Conservation (phyloP, 2,329 filamentous ascomycete genomes). For the Aspergillus pseudoterreus region DNA sequence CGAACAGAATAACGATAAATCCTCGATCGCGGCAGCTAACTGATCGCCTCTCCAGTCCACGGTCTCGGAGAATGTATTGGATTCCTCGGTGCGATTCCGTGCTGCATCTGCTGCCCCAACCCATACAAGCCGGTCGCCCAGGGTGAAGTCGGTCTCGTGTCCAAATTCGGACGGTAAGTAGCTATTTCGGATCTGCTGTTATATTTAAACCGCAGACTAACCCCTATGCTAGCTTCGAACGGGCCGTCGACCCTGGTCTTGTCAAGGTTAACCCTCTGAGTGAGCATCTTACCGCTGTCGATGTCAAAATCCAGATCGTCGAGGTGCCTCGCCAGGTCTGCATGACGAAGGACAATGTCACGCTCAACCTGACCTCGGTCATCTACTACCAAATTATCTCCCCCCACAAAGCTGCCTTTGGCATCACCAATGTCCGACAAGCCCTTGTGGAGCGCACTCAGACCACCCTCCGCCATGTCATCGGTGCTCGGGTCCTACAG, state of each 20-base stretch:
- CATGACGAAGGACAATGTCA: conserved; percentile 99
- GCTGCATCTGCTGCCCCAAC: conserved; percentile 89
- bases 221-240: conserved; percentile 63
- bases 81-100: conserved; percentile 79
- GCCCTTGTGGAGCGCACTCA: conserved; percentile 98
- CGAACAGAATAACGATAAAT: neutral
- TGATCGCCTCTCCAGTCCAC: conserved; percentile 54
- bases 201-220: neutral
- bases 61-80: conserved; percentile 70
- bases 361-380: conserved; percentile 86
- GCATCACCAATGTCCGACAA: conserved; percentile 89
- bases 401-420: conserved; percentile 95
- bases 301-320: conserved; percentile 99
- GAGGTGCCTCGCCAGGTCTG: conserved; percentile 93
- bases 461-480: conserved; percentile 93
- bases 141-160: conserved; percentile 92
- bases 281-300: conserved; percentile 83
- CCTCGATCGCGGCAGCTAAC: conserved; percentile 4
- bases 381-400: conserved; percentile 98
- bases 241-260: conserved; percentile 92
- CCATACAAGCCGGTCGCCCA: conserved; percentile 90
- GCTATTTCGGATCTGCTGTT: neutral
- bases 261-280: conserved; percentile 96
- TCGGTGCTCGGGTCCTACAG: conserved; percentile 91
- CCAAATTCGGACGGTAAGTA: conserved; percentile 72